Percentiles rank a stretch among this genome's conserved stretches.
Conservation (phyloP, 2,329 filamentous ascomycete species). For the Aspergillus sp. region DNA sequence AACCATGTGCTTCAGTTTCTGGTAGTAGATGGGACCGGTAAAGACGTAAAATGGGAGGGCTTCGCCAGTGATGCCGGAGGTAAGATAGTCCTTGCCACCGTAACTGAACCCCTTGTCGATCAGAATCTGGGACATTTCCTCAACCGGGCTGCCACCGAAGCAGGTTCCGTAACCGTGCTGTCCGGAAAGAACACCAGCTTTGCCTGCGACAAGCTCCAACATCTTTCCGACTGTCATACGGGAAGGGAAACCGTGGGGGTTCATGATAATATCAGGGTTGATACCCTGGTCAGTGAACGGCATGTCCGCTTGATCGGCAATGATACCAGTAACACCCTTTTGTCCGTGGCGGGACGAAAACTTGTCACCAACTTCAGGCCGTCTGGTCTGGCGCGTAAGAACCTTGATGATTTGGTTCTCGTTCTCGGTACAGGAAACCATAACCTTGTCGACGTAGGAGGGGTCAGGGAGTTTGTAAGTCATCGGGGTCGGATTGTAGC, state of each 20-base stretch:
- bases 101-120: constrained; percentile 91
- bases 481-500: constrained; percentile 43
- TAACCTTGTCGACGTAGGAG: constrained; percentile 92
- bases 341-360: constrained; percentile 98
- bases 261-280: constrained; percentile 99
- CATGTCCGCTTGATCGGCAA: constrained; percentile 95
- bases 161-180: constrained; percentile 85
- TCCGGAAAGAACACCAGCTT: constrained; percentile 84
- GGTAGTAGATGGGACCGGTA: constrained; percentile 98
- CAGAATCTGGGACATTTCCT: constrained; percentile 84
- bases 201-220: constrained; percentile 90
- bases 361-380: constrained; percentile 95
- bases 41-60: constrained; percentile 94
- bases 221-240: constrained; percentile 99
- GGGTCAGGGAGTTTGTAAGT: constrained; percentile 82
- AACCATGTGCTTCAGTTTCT: constrained; percentile 99
- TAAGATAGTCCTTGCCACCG: constrained; percentile 96
- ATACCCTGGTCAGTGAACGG: constrained; percentile 90
- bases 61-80: constrained; percentile 92
- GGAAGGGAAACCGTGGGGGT: constrained; percentile 98
- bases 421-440: constrained; percentile 85
- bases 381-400: constrained; percentile 90
- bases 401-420: constrained; percentile 89
- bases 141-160: constrained; percentile 80
- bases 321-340: constrained; percentile 96